phyloP scores from a whole-genome alignment of 2,329 filamentous ascomycete genomes.

The Hirsutella rhossiliensis region DNA sequence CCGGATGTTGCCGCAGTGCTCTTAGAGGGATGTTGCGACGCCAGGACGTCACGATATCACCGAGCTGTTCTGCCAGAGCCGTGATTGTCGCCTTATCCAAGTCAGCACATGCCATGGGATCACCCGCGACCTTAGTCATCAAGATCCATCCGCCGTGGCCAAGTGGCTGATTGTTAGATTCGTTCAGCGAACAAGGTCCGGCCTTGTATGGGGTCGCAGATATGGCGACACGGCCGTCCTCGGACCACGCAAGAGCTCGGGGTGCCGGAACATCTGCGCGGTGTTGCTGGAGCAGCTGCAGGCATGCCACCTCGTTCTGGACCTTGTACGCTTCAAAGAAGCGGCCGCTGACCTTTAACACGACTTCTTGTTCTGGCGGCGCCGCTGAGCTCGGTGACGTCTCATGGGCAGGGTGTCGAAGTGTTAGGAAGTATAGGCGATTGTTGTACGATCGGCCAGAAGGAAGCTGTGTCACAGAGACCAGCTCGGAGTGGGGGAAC shows the following conservation, averaged over 20 bases:
- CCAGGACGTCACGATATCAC: conserved; percentile 6
- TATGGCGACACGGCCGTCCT: conserved; percentile 5
- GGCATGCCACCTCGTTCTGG: conserved; percentile 8
- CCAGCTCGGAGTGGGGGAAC: conserved; percentile 5
- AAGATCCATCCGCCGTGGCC: conserved; percentile 10
- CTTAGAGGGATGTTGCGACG: conserved; percentile 7
- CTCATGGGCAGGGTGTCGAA: neutral
- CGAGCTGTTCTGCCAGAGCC: conserved; percentile 7
- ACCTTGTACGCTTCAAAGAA: conserved; percentile 6
- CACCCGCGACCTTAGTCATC: conserved; percentile 6
- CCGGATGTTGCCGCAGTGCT: conserved; percentile 6
- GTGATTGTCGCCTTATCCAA: conserved; percentile 3
- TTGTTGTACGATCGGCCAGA: conserved; percentile 11
- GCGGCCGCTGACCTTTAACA: conserved; percentile 10
- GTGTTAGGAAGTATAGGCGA: conserved; percentile 9
- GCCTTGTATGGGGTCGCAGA: neutral
- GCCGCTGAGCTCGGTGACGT: neutral
- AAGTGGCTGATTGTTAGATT: neutral
- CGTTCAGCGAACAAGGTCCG: neutral
- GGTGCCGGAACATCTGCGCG: conserved; percentile 9
- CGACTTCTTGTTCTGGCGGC: conserved; percentile 3
- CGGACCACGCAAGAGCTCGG: conserved; percentile 9
- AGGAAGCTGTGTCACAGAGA: conserved; percentile 4
- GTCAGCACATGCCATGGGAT: conserved; percentile 3
- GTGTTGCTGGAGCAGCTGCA: conserved; percentile 7